Evolutionary conservation across 106 monocot species (phyloP), one percentile per base, ranked within the genome.

Genomic region (Cymbidium sinense): DNA sequence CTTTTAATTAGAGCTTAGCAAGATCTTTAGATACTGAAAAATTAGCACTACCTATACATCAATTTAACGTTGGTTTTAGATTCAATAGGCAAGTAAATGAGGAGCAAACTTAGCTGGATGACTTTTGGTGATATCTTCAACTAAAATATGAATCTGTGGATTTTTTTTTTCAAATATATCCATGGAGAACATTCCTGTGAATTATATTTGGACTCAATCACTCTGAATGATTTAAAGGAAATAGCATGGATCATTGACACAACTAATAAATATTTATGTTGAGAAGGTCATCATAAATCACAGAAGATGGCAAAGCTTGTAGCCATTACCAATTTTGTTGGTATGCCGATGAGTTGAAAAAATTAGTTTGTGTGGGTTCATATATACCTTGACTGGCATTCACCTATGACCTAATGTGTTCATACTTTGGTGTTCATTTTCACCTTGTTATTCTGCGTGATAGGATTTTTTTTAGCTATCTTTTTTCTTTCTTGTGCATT

Each of bases 51-150:
- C n/a, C 7, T 62, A 27, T 27, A 9, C 61, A 62, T 7, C 27
- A 62, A 62, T 15, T 62, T 25, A 62, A 62, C 6, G n/a, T n/a
- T 62, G 23, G 61, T 62, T n/a, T 0, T 25, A 27, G 23, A 62
- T 62, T 62, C 25, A 62, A 62, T 62, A 62, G 1, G 9, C 8
- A 41, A 41, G 6, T 41, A 41, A 1, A 41, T 6, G 18, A 62
- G n/a, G 61, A 25, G 61, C 23, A 47, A 47, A 47, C 10, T 9
- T 62, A 62, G 61, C n/a, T 8, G 61, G 27, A 62, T 27, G 61
- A 62, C 25, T 11, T 62, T 62, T 47, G 47, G 11, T 62, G 61
- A 62, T 62, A 62, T 62, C 61, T 62, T 39, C 61, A 62, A 62
- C 25, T 62, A 15, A 2, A 47, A 17, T 47, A 62, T 62, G 5